Percentiles rank a stretch among this genome's conserved stretches.
phyloP scores from a whole-genome alignment of 2,329 filamentous ascomycete species.

The Penicillium polonicum region DNA sequence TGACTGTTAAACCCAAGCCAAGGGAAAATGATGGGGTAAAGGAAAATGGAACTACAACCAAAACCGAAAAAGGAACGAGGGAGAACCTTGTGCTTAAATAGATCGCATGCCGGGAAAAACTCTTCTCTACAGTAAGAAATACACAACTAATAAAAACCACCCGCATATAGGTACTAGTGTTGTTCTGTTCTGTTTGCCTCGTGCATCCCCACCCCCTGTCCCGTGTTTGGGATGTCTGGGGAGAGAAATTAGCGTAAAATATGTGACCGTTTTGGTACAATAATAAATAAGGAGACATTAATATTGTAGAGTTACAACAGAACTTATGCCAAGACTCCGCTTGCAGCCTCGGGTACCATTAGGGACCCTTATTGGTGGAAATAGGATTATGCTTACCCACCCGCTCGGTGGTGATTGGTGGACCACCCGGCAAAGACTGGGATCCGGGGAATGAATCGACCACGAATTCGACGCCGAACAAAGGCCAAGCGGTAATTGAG shows the following conservation, averaged over 20 bases:
- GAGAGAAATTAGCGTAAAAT: constrained; percentile 7
- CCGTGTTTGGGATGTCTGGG: constrained; percentile 4
- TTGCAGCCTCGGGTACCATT: constrained; percentile 11
- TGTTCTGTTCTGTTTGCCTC: background rate
- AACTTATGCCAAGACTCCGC: constrained; percentile 16
- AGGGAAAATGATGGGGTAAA: background rate
- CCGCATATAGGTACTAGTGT: background rate
- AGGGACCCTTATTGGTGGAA: constrained; percentile 8
- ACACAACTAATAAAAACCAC: constrained; percentile 2
- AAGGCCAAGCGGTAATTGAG: constrained; percentile 5
- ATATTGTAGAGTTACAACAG: constrained; percentile 10
- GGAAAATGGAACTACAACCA: background rate
- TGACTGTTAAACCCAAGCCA: constrained; percentile 9
- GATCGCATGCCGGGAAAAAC: constrained; percentile 3
- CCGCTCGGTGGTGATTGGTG: constrained; percentile 2
- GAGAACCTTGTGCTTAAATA: constrained; percentile 3
- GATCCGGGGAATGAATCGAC: constrained; percentile 24
- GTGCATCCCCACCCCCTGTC: background rate
- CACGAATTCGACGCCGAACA: constrained; percentile 7
- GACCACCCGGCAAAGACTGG: constrained; percentile 5
- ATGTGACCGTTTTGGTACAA: background rate
- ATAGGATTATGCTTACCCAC: constrained; percentile 6
- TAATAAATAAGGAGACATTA: constrained; percentile 6
- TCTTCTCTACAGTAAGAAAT: constrained; percentile 1
- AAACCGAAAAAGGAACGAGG: background rate